phyloP scores from a whole-genome alignment of 148 eudicot species.

The Euryodendron excelsum region DNA sequence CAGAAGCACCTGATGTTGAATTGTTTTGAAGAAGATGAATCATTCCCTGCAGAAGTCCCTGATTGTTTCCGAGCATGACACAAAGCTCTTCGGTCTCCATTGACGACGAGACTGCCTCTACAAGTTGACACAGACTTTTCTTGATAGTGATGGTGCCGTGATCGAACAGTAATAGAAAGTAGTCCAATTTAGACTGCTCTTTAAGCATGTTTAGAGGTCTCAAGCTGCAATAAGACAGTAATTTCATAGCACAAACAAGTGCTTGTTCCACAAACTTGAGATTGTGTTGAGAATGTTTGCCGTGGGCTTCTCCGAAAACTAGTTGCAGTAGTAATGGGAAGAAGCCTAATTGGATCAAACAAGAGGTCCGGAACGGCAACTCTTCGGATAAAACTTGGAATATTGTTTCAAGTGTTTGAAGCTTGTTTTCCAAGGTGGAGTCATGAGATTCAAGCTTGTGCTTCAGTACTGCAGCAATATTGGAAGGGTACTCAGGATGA shows the following conservation, averaged over 20 bases:
- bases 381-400: slow-evolving; percentile 24
- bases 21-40: slow-evolving; percentile 19
- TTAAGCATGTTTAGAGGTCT: slow-evolving; percentile 35
- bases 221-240: slow-evolving; percentile 36
- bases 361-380: slow-evolving; percentile 3
- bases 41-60: slow-evolving; percentile 24
- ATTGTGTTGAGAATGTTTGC: slow-evolving; percentile 13
- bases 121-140: slow-evolving; percentile 40
- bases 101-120: slow-evolving; percentile 37
- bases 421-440: slow-evolving; percentile 31
- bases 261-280: slow-evolving; percentile 48
- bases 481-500: slow-evolving; percentile 12
- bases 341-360: slow-evolving; percentile 42
- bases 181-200: slow-evolving; percentile 37
- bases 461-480: slow-evolving; percentile 36
- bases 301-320: slow-evolving; percentile 22
- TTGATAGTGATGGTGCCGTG: slow-evolving; percentile 42
- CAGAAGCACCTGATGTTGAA: slow-evolving; percentile 28
- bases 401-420: slow-evolving; percentile 32
- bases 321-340: slow-evolving; percentile 36
- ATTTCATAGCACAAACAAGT: slow-evolving; percentile 42
- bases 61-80: slow-evolving; percentile 31
- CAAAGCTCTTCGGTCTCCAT: slow-evolving; percentile 30
- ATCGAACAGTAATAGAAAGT: slow-evolving; percentile 35
- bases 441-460: slow-evolving; percentile 40